phyloP scores from a whole-genome alignment of 208 protist species.

The Trichomonas tenax region DNA sequence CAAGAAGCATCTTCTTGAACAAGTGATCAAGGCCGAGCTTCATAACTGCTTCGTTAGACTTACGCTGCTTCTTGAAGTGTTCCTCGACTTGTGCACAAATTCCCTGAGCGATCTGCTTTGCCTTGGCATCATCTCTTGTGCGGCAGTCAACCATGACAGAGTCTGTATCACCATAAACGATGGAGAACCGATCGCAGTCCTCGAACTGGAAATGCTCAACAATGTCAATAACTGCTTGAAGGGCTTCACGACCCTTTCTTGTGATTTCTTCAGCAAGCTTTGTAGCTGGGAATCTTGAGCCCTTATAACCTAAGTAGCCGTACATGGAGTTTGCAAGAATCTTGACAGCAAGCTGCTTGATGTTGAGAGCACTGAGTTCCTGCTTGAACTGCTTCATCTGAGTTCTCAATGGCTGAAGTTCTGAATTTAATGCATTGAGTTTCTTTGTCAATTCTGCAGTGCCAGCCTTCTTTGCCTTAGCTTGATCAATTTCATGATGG shows the following conservation, averaged over 20 bases:
- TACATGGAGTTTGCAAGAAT: conserved; percentile 51
- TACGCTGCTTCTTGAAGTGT: neutral
- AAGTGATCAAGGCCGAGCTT: conserved; percentile 99
- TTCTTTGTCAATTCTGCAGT: too few species aligned
- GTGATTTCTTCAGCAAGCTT: conserved; percentile 93
- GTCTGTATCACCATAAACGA: conserved; percentile 93
- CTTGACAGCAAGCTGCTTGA: conserved; percentile 38
- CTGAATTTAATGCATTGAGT: too few species aligned
- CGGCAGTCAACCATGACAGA: conserved; percentile 97
- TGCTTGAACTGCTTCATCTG: neutral
- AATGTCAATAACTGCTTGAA: conserved; percentile 36
- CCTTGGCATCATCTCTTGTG: conserved; percentile 50
- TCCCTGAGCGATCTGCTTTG: conserved; percentile 55
- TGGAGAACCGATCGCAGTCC: conserved; percentile 43
- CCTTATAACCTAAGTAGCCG: conserved; percentile 95
- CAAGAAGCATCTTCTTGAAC: conserved; percentile 88
- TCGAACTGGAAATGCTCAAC: conserved; percentile 73
- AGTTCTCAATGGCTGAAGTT: too few species aligned
- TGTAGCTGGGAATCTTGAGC: conserved; percentile 91
- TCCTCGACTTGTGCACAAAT: conserved; percentile 58
- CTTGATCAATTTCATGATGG: too few species aligned
- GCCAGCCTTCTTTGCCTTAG: too few species aligned
- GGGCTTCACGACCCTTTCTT: conserved; percentile 66
- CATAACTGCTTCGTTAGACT: conserved; percentile 45
- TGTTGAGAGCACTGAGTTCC: neutral